Conservation (phyloP, 169 alveolate genomes). For the Perkinsus chesapeaki region DNA sequence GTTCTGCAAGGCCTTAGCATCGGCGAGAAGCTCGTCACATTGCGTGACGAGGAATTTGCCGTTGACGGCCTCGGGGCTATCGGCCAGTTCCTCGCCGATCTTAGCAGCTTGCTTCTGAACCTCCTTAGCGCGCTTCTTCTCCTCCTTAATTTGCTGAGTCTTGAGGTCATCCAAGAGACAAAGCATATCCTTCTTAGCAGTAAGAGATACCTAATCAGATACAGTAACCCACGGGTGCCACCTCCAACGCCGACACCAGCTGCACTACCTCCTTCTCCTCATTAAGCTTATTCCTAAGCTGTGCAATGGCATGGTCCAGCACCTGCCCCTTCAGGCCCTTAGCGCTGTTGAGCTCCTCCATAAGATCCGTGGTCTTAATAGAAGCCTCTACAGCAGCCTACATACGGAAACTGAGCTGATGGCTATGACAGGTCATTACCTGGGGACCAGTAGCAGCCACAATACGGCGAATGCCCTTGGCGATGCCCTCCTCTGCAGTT, state of each 20-base stretch:
- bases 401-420: slow-evolving; percentile 39
- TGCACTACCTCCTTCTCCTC: neutral
- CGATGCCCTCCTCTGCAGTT: slow-evolving; percentile 76
- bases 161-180: neutral
- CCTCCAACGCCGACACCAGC: neutral
- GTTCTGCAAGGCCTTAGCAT: neutral
- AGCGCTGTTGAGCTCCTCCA: neutral
- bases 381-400: neutral
- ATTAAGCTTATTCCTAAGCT: slow-evolving; percentile 2
- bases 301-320: slow-evolving; percentile 19
- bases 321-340: neutral
- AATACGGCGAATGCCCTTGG: slow-evolving; percentile 76
- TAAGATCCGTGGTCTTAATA: neutral
- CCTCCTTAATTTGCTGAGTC: neutral
- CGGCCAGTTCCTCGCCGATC: neutral
- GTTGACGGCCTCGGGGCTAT: neutral
- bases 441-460: slow-evolving; percentile 68
- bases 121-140: neutral
- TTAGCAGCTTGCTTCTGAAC: neutral
- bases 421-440: slow-evolving; percentile 49
- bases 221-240: neutral
- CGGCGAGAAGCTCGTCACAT: neutral
- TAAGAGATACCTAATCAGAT: neutral
- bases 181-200: neutral
- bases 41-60: neutral